A percentile compares a stretch with the other conserved stretches of the same genome.
These are phyloP conservation scores for Marasmius tenuissimus DNA, from an alignment of 1,284 basidiomycete genomes.

Conservation along the genomic window DNA sequence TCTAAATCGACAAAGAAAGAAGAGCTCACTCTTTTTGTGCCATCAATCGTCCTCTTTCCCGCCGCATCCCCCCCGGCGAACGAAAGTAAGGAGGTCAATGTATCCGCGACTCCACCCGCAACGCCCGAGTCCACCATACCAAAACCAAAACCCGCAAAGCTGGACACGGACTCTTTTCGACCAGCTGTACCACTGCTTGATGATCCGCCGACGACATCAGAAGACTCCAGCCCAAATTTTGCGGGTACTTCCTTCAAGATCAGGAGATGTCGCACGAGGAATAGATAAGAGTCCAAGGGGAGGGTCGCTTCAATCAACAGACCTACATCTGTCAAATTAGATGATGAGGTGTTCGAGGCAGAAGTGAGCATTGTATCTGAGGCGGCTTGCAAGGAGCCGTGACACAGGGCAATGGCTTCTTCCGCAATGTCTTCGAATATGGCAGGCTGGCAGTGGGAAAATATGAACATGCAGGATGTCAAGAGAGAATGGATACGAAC, in stretches of 20 bases:
- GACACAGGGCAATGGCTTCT: slow-evolving; percentile 83
- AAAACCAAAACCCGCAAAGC: slow-evolving; percentile 10
- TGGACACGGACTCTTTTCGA: slow-evolving; percentile 53
- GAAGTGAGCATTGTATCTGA: slow-evolving; percentile 57
- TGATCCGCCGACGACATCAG: slow-evolving; percentile 36
- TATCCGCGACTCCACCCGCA: slow-evolving; percentile 46
- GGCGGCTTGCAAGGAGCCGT: slow-evolving; percentile 73
- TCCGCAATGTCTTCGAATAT: slow-evolving; percentile 95
- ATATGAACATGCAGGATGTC: not conserved
- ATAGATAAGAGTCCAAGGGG: slow-evolving; percentile 71
- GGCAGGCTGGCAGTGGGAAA: slow-evolving; percentile 54
- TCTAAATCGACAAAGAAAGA: slow-evolving; percentile 65
- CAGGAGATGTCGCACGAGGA: slow-evolving; percentile 87
- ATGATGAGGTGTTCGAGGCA: slow-evolving; percentile 9
- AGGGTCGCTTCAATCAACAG: not conserved
- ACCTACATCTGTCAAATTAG: not conserved
- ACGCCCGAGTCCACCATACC: not conserved
- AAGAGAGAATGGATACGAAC: slow-evolving; percentile 17
- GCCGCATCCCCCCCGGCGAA: not conserved
- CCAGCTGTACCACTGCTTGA: slow-evolving; percentile 20
- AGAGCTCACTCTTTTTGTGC: not conserved
- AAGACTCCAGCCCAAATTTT: slow-evolving; percentile 62
- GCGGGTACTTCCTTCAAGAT: slow-evolving; percentile 88
- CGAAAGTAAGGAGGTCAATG: slow-evolving; percentile 46
- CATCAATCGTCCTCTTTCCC: not conserved